phyloP scores from a whole-genome alignment of 495 filamentous ascomycete genomes.

The Articulospora tetracladia region DNA sequence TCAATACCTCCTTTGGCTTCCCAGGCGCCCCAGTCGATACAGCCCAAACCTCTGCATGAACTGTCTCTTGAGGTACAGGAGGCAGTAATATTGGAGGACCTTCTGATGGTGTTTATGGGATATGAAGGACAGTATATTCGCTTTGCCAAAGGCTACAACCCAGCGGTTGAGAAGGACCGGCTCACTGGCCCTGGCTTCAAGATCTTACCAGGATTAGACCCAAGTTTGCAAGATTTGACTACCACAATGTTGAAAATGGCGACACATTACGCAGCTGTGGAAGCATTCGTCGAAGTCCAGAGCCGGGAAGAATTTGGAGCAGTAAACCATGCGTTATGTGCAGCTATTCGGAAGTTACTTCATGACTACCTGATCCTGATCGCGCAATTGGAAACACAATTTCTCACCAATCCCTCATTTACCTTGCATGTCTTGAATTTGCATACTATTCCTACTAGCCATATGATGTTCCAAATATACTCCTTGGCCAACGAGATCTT shows the following conservation, averaged over 20 bases:
- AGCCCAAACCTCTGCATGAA: constrained; percentile 67
- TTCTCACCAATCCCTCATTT: constrained; percentile 80
- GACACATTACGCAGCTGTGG: constrained; percentile 84
- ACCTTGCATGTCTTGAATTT: constrained; percentile 90
- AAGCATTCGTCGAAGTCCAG: constrained; percentile 91
- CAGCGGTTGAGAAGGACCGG: constrained; percentile 77
- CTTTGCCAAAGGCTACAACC: constrained; percentile 76
- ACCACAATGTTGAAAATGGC: constrained; percentile 92
- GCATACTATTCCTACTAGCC: constrained; percentile 81
- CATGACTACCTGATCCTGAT: constrained; percentile 92
- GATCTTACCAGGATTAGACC: constrained; percentile 80
- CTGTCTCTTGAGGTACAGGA: constrained; percentile 80
- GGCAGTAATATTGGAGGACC: constrained; percentile 78
- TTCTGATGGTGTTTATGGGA: constrained; percentile 97
- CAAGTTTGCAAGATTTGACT: constrained; percentile 83
- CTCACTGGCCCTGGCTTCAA: constrained; percentile 76
- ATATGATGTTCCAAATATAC: constrained; percentile 87
- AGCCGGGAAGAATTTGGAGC: constrained; percentile 89
- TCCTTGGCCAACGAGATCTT: constrained; percentile 82
- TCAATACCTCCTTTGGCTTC: constrained; percentile 79
- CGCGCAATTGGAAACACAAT: constrained; percentile 87
- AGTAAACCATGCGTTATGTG: constrained; percentile 95
- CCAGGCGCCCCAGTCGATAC: constrained; percentile 62
- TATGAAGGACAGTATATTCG: constrained; percentile 96
- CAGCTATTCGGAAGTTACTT: constrained; percentile 82